Evolutionary conservation across 257 asterid species (phyloP).

Genomic region (Rhazya stricta): DNA sequence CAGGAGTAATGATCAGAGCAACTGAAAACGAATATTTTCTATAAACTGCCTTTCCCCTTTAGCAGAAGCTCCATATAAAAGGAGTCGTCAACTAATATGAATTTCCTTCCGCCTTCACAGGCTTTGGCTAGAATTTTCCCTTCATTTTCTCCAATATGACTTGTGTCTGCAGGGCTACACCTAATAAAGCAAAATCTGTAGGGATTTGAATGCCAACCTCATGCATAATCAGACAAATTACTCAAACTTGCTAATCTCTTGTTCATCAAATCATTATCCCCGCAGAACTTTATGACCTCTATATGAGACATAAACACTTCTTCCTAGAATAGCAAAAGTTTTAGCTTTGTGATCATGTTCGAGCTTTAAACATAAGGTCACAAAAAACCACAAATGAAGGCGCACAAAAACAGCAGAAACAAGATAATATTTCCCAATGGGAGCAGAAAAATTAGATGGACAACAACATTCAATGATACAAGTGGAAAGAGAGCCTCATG

Average conservation of each 20-base stretch:
- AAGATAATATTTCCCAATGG: not conserved
- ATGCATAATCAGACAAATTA: not conserved
- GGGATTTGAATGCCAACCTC: not conserved
- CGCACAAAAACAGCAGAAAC: not conserved
- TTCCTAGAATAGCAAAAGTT: not conserved
- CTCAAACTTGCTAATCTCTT: not conserved
- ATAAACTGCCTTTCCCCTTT: not conserved
- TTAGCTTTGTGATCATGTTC: not conserved
- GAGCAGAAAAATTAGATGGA: not conserved
- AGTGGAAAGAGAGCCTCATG: slow-evolving; percentile 9
- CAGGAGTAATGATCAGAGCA: not conserved
- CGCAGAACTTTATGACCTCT: not conserved
- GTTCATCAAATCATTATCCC: not conserved
- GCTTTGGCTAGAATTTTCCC: not conserved
- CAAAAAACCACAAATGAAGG: not conserved
- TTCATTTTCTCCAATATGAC: not conserved
- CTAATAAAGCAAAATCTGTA: not conserved
- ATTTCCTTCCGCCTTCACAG: not conserved
- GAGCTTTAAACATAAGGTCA: not conserved
- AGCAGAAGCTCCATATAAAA: not conserved
- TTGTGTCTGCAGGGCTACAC: not conserved
- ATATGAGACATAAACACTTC: not conserved
- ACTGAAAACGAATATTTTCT: not conserved
- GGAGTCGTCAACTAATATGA: not conserved
- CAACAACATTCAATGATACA: not conserved